These are phyloP conservation scores for Cardamine occulta DNA, from an alignment of 345 rosid species.

Conservation along the genomic window DNA sequence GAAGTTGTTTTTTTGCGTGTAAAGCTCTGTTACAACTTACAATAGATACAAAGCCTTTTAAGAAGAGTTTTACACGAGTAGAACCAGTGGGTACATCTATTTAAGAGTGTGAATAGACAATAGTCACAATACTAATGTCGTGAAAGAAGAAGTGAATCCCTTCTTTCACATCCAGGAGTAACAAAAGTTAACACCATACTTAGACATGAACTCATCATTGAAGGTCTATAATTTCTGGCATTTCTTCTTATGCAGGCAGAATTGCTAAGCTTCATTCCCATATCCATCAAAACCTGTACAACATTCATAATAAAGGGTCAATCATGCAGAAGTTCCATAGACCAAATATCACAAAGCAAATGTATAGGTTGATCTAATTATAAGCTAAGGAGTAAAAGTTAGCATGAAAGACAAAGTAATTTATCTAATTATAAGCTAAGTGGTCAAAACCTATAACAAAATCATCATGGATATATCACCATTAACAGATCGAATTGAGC, in stretches of 20 bases:
- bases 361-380: neutral
- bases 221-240: constrained; percentile 87
- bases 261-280: constrained; percentile 60
- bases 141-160: constrained; percentile 11
- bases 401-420: constrained; percentile 7
- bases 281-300: constrained; percentile 80
- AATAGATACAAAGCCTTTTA: constrained; percentile 7
- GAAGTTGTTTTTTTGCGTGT: neutral
- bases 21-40: neutral
- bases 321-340: neutral
- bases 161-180: constrained; percentile 70
- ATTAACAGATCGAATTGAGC: too few species aligned
- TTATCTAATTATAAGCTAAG: too few species aligned
- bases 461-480: too few species aligned
- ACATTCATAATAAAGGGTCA: constrained; percentile 3
- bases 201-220: constrained; percentile 97
- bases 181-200: constrained; percentile 63
- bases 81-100: constrained; percentile 27
- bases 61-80: constrained; percentile 24
- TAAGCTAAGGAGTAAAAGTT: neutral
- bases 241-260: constrained; percentile 92
- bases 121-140: constrained; percentile 4
- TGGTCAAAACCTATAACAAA: too few species aligned
- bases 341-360: neutral
- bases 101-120: constrained; percentile 28